phyloP scores from a whole-genome alignment of 768 basidiomycete species.

The Hericium erinaceus region DNA sequence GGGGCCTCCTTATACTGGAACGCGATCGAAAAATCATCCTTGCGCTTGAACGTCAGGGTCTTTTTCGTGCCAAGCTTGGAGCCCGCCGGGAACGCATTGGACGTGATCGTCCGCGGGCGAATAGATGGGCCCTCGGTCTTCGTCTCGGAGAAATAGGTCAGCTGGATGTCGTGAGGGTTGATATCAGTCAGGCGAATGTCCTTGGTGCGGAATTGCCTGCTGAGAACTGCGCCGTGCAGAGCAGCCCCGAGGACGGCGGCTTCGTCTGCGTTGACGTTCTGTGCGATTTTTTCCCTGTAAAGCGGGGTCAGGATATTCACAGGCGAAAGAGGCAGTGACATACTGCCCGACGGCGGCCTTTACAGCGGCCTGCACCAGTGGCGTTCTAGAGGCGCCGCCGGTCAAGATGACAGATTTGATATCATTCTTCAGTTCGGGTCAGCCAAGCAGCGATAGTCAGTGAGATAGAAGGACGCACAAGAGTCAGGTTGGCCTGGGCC shows the following conservation, averaged over 20 bases:
- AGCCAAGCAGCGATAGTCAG: not conserved
- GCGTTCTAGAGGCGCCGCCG: slow-evolving; percentile 83
- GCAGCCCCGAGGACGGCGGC: slow-evolving; percentile 91
- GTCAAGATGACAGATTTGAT: slow-evolving; percentile 87
- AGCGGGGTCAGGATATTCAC: not conserved
- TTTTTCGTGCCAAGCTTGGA: slow-evolving; percentile 78
- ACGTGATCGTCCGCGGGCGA: slow-evolving; percentile 62
- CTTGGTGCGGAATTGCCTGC: slow-evolving; percentile 91
- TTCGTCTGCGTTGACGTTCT: slow-evolving; percentile 96
- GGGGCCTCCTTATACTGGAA: slow-evolving; percentile 65
- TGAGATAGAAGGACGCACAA: slow-evolving; percentile 35
- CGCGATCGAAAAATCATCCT: slow-evolving; percentile 71
- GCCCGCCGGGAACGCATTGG: slow-evolving; percentile 62
- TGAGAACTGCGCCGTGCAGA: slow-evolving; percentile 82
- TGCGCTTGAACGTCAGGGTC: slow-evolving; percentile 77
- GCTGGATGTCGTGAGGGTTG: slow-evolving; percentile 63
- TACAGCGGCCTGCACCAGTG: slow-evolving; percentile 84
- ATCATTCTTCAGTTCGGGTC: slow-evolving; percentile 41
- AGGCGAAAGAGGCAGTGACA: slow-evolving; percentile 20
- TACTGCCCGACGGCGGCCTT: slow-evolving; percentile 71
- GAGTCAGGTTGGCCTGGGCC: slow-evolving; percentile 48
- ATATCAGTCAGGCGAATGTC: slow-evolving; percentile 80
- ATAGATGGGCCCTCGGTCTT: slow-evolving; percentile 28
- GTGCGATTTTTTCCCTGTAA: slow-evolving; percentile 69
- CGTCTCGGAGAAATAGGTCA: slow-evolving; percentile 62